Evolutionary conservation across 2,329 filamentous ascomycete genomes (phyloP), one percentile per base, ranked within the genome.

Genomic region (Colletotrichum abscissum): DNA sequence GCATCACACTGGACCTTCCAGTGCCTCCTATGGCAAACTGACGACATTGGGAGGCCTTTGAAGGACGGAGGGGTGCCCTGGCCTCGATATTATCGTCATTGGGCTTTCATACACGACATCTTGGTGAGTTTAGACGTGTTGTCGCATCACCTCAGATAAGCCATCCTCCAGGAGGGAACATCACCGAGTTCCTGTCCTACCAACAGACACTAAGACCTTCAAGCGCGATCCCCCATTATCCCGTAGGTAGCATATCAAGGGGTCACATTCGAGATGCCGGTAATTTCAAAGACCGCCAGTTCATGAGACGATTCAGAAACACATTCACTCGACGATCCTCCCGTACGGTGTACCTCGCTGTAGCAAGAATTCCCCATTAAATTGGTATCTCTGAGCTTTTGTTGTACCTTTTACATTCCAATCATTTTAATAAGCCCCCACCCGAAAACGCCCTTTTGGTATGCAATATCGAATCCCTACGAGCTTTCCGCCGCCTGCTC

Each of bases 341-440:
- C 62, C 38, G 33, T 35, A 35, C 33, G 33, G 33, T 16, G 24
- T 57, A 28, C 26, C 19, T 38, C 22, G 54, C 5, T 38, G 16
- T 57, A 14, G 60, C 49, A 71, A 57, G 60, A 71, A 62, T 66
- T 30, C 12, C 42, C 60, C 56, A 66, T 71, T 54, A 42, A 63
- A 63, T 73, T 73, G 71, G 71, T 73, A 73, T 73, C 71, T 65
- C 49, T 70, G 49, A 73, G 35, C 60, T 71, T 73, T 71, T 66
- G 58, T 66, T 73, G 60, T 65, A 66, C 67, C 49, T 42, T 35
- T 12, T 66, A 59, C 60, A 71, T 73, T 73, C 71, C 71, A 73
- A 62, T 52, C 60, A 65, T 24, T 42, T 42, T 42, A 42, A 12
- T 55, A 35, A 35, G 33, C 33, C 60, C 70, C 70, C 59, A 58